phyloP scores from a whole-genome alignment of 2,329 filamentous ascomycete species.

The Aspergillus neotritici region DNA sequence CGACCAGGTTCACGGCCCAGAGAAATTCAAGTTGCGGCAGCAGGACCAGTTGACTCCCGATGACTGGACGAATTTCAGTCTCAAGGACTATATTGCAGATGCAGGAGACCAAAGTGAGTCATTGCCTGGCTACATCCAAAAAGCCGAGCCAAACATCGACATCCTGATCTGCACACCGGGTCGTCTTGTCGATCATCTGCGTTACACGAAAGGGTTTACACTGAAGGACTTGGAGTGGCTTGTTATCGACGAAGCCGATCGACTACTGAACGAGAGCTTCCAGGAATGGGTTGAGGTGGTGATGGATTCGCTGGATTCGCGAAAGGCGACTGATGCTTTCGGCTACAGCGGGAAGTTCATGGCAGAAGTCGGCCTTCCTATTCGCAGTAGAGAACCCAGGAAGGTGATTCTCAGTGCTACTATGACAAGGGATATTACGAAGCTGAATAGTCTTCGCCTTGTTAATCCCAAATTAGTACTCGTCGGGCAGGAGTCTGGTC shows the following conservation, averaged over 20 bases:
- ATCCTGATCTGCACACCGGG: slow-evolving; percentile 89
- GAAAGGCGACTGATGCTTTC: slow-evolving; percentile 47
- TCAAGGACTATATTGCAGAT: slow-evolving; percentile 42
- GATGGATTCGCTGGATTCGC: slow-evolving; percentile 52
- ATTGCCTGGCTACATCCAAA: slow-evolving; percentile 58
- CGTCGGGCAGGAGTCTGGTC: slow-evolving; percentile 52
- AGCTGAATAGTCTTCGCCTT: slow-evolving; percentile 68
- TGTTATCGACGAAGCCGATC: slow-evolving; percentile 89
- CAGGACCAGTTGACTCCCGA: slow-evolving; percentile 39
- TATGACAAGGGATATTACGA: slow-evolving; percentile 79
- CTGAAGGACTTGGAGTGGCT: slow-evolving; percentile 78
- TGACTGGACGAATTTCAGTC: slow-evolving; percentile 45
- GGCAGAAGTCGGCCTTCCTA: slow-evolving; percentile 33
- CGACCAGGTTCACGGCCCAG: slow-evolving; percentile 64
- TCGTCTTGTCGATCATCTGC: slow-evolving; percentile 83
- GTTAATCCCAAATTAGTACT: slow-evolving; percentile 69
- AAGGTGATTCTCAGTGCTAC: slow-evolving; percentile 90
- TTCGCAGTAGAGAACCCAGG: slow-evolving; percentile 48
- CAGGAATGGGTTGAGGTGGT: slow-evolving; percentile 81
- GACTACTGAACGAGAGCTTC: slow-evolving; percentile 83
- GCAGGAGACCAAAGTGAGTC: slow-evolving; percentile 34
- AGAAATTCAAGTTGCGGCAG: slow-evolving; percentile 48
- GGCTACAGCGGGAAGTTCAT: slow-evolving; percentile 35
- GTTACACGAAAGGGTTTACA: slow-evolving; percentile 74
- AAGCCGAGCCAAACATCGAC: slow-evolving; percentile 69